A percentile compares a stretch with the other conserved stretches of the same genome.
These are phyloP conservation scores for Conticribra weissflogii DNA, from an alignment of 108 stramenopile genomes.

Conservation along the genomic window DNA sequence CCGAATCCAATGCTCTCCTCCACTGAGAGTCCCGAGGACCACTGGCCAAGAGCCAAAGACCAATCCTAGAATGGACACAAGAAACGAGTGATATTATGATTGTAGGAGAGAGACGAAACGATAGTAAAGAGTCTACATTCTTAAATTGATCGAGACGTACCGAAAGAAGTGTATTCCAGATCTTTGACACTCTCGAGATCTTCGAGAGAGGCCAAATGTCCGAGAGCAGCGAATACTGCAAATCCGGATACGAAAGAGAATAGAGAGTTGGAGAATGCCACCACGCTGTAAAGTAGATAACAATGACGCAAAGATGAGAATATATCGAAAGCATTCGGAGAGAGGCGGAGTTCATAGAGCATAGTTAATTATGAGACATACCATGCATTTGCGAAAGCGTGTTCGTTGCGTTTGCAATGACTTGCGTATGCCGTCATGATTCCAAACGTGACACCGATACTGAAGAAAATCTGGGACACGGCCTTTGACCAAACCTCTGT, in stretches of 20 bases:
- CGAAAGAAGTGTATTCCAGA: conserved; percentile 26
- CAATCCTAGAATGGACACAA: conserved; percentile 52
- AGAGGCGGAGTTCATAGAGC: too few species aligned
- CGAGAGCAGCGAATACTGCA: conserved; percentile 70
- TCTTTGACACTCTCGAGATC: conserved; percentile 21
- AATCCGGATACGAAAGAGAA: conserved; percentile 71
- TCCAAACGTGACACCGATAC: conserved; percentile 60
- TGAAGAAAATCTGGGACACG: conserved; percentile 70
- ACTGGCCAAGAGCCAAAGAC: conserved; percentile 70
- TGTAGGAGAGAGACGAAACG: too few species aligned
- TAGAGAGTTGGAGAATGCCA: conserved; percentile 53
- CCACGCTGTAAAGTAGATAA: conserved; percentile 30
- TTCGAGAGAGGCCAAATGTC: conserved; percentile 52
- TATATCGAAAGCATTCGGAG: too few species aligned
- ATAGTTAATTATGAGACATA: too few species aligned
- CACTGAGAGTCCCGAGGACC: conserved; percentile 54
- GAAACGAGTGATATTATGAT: too few species aligned
- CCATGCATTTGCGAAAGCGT: conserved; percentile 47
- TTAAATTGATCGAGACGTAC: too few species aligned
- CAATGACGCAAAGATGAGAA: neutral
- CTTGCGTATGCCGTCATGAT: conserved; percentile 70
- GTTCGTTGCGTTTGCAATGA: conserved; percentile 54
- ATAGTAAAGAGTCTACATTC: too few species aligned
- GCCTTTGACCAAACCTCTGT: conserved; percentile 63
- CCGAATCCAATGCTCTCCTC: conserved; percentile 63